Evolutionary conservation across 106 monocot species (phyloP).

Genomic region (Dendrobium officinale): DNA sequence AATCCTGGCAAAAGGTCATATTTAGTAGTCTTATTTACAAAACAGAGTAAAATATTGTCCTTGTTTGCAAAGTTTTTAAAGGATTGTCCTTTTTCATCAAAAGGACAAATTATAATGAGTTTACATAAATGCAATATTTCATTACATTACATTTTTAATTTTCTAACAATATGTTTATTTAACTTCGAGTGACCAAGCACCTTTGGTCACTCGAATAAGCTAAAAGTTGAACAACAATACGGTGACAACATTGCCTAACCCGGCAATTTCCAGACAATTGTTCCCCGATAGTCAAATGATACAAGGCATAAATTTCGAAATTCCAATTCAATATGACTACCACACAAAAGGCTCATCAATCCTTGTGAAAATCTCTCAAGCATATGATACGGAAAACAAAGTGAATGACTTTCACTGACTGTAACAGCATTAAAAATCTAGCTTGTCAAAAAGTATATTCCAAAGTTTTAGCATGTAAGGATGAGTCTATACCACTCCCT

Average conservation of each 20-base stretch:
- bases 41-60: not conserved
- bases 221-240: not conserved
- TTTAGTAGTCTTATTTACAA: too few species aligned
- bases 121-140: too few species aligned
- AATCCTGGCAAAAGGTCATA: not conserved
- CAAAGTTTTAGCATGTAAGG: not conserved
- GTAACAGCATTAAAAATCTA: not conserved
- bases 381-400: not conserved
- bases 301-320: not conserved
- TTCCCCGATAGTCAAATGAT: not conserved
- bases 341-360: not conserved
- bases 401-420: not conserved
- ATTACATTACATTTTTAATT: not conserved
- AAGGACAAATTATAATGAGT: too few species aligned
- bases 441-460: not conserved
- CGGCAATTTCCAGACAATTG: not conserved
- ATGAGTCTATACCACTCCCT: constrained; percentile 72
- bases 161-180: not conserved
- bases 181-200: not conserved
- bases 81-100: too few species aligned
- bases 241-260: not conserved
- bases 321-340: not conserved
- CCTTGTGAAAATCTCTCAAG: not conserved
- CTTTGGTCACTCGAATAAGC: not conserved
- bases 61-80: not conserved